Conservation (phyloP, 1,139 yeast genomes). For the Kodamaea suecica region DNA sequence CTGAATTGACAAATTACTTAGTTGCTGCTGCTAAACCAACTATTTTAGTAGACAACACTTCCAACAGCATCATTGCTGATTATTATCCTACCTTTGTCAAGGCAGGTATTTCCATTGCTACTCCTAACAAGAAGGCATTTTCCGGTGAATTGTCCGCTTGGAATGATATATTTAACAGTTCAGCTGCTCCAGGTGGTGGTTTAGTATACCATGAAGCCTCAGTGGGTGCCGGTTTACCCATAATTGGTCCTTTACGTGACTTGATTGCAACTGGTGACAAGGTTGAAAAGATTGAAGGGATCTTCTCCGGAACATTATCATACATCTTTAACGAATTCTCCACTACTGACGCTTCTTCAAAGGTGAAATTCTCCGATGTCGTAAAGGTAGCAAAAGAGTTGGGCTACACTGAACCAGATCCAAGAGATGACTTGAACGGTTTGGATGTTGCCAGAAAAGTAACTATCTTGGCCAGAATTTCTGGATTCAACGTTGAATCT, state of each 20-base stretch:
- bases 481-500: slow-evolving; percentile 83
- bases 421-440: slow-evolving; percentile 97
- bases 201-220: slow-evolving; percentile 96
- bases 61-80: slow-evolving; percentile 72
- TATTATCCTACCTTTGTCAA: slow-evolving; percentile 71
- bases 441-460: slow-evolving; percentile 98
- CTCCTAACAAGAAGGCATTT: slow-evolving; percentile 97
- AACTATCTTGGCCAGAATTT: slow-evolving; percentile 87
- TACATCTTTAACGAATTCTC: slow-evolving; percentile 94
- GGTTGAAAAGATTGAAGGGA: slow-evolving; percentile 88
- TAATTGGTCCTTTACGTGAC: slow-evolving; percentile 83
- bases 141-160: slow-evolving; percentile 75
- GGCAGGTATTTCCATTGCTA: slow-evolving; percentile 87
- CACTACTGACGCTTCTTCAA: slow-evolving; percentile 52
- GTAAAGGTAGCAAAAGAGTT: slow-evolving; percentile 82
- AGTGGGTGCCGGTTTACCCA: slow-evolving; percentile 98
- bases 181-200: slow-evolving; percentile 58
- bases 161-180: slow-evolving; percentile 64
- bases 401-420: slow-evolving; percentile 99
- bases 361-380: slow-evolving; percentile 80
- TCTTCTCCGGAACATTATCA: slow-evolving; percentile 94
- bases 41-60: slow-evolving; percentile 89
- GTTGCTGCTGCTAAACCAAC: slow-evolving; percentile 69
- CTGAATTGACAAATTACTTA: slow-evolving; percentile 60
- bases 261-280: slow-evolving; percentile 89